Conservation (phyloP, 1,284 basidiomycete species). For the Anthracocystis walkeri region DNA sequence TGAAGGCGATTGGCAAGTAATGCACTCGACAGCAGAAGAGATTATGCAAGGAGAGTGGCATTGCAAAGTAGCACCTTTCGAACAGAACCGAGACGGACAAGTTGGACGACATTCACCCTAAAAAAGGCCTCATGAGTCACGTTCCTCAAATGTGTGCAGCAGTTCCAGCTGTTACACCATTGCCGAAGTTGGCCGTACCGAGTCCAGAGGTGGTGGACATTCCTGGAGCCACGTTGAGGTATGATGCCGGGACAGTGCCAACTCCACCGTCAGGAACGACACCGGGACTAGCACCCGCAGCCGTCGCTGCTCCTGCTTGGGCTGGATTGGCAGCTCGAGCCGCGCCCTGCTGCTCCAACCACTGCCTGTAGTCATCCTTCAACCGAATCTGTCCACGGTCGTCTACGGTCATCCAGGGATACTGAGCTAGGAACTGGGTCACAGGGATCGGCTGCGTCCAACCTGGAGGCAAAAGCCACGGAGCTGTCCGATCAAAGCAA, state of each 20-base stretch:
- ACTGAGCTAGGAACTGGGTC: constrained; percentile 44
- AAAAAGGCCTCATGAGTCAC: neutral
- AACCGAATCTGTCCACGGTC: constrained; percentile 28
- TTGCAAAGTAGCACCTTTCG: neutral
- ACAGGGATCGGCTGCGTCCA: constrained; percentile 49
- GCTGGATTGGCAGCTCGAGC: neutral
- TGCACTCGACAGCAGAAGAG: neutral
- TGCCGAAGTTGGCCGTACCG: constrained; percentile 17
- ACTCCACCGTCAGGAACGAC: constrained; percentile 24
- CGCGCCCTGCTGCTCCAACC: constrained; percentile 27
- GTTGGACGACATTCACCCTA: neutral
- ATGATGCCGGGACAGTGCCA: constrained; percentile 21
- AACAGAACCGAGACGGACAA: neutral
- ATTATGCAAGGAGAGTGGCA: neutral
- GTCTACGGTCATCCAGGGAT: constrained; percentile 37
- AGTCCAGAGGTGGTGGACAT: constrained; percentile 12
- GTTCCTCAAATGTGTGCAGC: constrained; percentile 24
- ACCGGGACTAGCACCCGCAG: neutral
- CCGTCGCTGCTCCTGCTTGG: neutral
- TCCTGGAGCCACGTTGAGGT: constrained; percentile 11
- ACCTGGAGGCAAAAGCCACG: constrained; percentile 29
- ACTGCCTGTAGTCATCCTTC: constrained; percentile 25
- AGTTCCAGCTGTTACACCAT: constrained; percentile 24
- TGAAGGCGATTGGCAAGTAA: constrained; percentile 68
- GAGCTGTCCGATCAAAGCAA: constrained; percentile 11